Evolutionary conservation across 495 filamentous ascomycete genomes (phyloP).

Genomic region (Aspergillus steynii): DNA sequence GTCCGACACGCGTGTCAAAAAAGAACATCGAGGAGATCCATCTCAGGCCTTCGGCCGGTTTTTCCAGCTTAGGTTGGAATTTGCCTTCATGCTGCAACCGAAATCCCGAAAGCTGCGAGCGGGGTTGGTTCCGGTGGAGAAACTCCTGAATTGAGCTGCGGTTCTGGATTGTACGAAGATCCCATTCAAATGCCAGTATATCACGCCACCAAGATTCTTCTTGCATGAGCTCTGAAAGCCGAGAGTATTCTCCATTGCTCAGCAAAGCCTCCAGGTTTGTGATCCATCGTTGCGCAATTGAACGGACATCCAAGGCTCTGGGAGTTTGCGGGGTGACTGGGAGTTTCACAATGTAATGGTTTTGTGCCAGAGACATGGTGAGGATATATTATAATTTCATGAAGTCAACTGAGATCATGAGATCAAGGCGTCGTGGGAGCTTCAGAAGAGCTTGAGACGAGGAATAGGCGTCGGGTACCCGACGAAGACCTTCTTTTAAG

Average conservation of each 20-base stretch:
- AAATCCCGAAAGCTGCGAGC: slow-evolving; percentile 31
- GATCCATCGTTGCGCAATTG: slow-evolving; percentile 41
- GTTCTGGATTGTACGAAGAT: slow-evolving; percentile 55
- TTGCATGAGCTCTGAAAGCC: slow-evolving; percentile 46
- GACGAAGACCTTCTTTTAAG: background rate
- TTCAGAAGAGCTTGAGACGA: background rate
- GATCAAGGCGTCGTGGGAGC: background rate
- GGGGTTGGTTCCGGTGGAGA: slow-evolving; percentile 39
- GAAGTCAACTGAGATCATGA: background rate
- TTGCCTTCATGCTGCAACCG: slow-evolving; percentile 44
- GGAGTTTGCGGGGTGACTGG: slow-evolving; percentile 24
- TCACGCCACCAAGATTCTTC: slow-evolving; percentile 64
- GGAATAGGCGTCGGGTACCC: background rate
- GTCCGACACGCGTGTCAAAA: slow-evolving; percentile 53
- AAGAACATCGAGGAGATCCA: slow-evolving; percentile 56
- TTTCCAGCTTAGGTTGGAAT: slow-evolving; percentile 41
- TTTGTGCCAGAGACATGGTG: slow-evolving; percentile 23
- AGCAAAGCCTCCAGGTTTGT: slow-evolving; percentile 29
- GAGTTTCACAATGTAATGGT: slow-evolving; percentile 35
- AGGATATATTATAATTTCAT: background rate
- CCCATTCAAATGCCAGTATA: slow-evolving; percentile 60
- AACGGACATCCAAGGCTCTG: slow-evolving; percentile 22
- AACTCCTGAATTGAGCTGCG: slow-evolving; percentile 48
- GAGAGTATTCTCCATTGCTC: slow-evolving; percentile 15
- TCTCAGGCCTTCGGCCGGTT: slow-evolving; percentile 41